Conservation (phyloP, 129 eudicot genomes). For the Tagetes patula region DNA sequence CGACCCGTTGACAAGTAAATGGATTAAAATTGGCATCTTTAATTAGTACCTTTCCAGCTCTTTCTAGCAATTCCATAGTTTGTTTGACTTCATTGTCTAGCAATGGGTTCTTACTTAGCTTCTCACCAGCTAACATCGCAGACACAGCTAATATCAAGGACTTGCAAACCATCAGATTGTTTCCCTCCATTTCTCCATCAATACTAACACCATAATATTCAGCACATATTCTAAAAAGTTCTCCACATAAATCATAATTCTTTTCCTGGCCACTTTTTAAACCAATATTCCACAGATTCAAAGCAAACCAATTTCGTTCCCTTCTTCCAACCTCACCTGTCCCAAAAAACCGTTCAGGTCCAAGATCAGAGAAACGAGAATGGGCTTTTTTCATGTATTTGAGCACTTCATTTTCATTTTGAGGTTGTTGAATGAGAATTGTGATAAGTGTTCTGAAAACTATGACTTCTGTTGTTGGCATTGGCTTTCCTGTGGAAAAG, state of each 20-base stretch:
- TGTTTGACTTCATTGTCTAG: constrained; percentile 59
- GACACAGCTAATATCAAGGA: constrained; percentile 73
- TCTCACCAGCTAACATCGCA: constrained; percentile 80
- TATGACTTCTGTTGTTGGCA: constrained; percentile 79
- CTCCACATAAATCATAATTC: constrained; percentile 52
- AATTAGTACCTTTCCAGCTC: constrained; percentile 80
- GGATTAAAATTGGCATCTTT: background rate
- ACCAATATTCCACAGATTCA: constrained; percentile 72
- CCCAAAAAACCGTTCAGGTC: constrained; percentile 78
- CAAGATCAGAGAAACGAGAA: constrained; percentile 59
- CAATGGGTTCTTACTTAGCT: constrained; percentile 42
- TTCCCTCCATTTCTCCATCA: constrained; percentile 58
- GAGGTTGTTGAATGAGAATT: constrained; percentile 58
- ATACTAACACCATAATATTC: constrained; percentile 58
- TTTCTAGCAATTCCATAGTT: constrained; percentile 73
- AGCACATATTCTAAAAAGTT: constrained; percentile 69
- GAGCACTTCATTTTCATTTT: constrained; percentile 61
- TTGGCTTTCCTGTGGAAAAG: constrained; percentile 66
- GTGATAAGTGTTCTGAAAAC: constrained; percentile 75
- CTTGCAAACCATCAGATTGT: constrained; percentile 68
- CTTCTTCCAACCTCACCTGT: constrained; percentile 85
- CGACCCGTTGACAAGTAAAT: background rate
- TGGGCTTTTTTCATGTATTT: constrained; percentile 74
- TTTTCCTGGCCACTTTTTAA: constrained; percentile 65
- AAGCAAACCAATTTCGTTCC: constrained; percentile 79